A percentile compares a stretch with the other conserved stretches of the same genome.
Conservation (phyloP, 345 rosid species). For the Garcia nutans region DNA sequence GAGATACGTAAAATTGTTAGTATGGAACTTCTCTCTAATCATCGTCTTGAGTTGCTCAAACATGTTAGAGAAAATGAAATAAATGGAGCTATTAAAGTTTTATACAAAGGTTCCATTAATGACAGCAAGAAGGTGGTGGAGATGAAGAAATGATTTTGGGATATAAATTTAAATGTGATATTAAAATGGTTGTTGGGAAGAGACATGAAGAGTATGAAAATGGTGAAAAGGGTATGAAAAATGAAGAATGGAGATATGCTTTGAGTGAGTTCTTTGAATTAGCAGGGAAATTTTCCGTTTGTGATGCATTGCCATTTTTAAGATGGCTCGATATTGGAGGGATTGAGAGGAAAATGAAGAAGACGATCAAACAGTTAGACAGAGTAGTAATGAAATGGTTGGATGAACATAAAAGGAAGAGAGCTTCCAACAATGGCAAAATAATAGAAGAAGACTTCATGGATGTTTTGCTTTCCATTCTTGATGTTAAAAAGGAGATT, state of each 20-base stretch:
- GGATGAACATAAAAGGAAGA: slow-evolving; percentile 38
- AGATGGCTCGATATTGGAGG: slow-evolving; percentile 42
- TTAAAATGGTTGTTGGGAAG: slow-evolving; percentile 33
- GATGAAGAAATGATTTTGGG: slow-evolving; percentile 35
- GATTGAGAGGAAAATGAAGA: slow-evolving; percentile 30
- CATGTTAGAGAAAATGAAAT: slow-evolving; percentile 5
- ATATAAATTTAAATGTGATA: slow-evolving; percentile 31
- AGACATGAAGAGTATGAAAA: background rate
- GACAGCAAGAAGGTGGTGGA: slow-evolving; percentile 15
- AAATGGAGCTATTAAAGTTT: background rate
- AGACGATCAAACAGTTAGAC: slow-evolving; percentile 25
- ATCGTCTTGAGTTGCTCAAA: slow-evolving; percentile 17
- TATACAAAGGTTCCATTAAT: background rate
- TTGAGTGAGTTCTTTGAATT: slow-evolving; percentile 22
- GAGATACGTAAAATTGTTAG: slow-evolving; percentile 22
- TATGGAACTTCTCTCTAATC: slow-evolving; percentile 19
- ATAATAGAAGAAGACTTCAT: slow-evolving; percentile 27
- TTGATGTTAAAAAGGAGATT: slow-evolving; percentile 13
- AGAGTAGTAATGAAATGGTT: slow-evolving; percentile 29
- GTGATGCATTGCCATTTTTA: slow-evolving; percentile 37
- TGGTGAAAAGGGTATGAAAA: background rate
- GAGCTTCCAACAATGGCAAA: background rate
- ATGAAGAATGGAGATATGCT: background rate
- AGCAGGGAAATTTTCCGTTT: slow-evolving; percentile 18
- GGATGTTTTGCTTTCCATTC: slow-evolving; percentile 30